Evolutionary conservation across 768 basidiomycete genomes (phyloP).

Genomic region (Trametes elegans): DNA sequence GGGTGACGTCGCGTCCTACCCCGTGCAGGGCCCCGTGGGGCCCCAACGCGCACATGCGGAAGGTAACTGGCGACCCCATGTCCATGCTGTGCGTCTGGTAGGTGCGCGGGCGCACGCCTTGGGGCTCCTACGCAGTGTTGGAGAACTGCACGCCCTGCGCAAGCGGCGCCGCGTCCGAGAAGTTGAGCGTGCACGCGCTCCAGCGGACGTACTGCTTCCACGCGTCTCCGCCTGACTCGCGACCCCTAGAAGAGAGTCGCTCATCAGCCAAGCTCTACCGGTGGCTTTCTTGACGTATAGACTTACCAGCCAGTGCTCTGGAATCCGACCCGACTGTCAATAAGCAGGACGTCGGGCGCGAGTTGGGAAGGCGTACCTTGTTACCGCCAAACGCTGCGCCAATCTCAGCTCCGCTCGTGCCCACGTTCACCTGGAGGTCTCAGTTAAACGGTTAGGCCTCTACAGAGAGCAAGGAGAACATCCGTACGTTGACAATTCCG

Average conservation of each 20-base stretch:
- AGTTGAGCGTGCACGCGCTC: slow-evolving; percentile 92
- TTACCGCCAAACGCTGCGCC: slow-evolving; percentile 93
- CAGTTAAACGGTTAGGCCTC: neutral
- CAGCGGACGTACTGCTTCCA: slow-evolving; percentile 97
- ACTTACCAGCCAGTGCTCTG: slow-evolving; percentile 85
- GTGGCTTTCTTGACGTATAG: neutral
- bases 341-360: neutral
- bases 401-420: slow-evolving; percentile 70
- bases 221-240: slow-evolving; percentile 97
- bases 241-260: slow-evolving; percentile 63
- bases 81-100: no score
- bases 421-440: slow-evolving; percentile 57
- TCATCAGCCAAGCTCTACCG: neutral
- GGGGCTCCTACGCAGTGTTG: slow-evolving; percentile 6
- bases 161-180: slow-evolving; percentile 82
- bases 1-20: no score
- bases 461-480: neutral
- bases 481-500: slow-evolving; percentile 88
- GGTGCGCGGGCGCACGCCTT: no score
- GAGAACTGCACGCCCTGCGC: slow-evolving; percentile 92
- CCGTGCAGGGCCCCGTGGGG: no score
- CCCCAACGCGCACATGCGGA: no score
- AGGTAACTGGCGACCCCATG: no score
- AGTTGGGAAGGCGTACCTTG: slow-evolving; percentile 53
- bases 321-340: no score